Conservation (phyloP, 139 green algal genomes). For the Chlorella sp. region DNA sequence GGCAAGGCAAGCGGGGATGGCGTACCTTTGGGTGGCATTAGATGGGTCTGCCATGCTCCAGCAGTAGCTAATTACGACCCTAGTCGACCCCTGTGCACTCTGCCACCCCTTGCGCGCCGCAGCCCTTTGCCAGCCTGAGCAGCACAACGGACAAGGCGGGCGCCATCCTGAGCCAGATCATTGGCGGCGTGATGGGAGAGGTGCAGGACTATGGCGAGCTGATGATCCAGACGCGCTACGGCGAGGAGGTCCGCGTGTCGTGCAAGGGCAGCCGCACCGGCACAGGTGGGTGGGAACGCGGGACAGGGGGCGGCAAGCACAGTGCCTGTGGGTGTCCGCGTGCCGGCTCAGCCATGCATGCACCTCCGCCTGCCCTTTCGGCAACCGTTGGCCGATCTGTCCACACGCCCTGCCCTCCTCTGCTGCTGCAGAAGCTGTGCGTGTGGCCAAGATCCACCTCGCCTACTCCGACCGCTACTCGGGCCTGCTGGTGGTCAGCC, state of each 20-base stretch:
- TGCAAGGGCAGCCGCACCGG: not conserved
- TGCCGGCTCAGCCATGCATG: no score
- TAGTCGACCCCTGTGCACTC: not conserved
- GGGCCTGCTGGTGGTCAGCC: constrained; percentile 1
- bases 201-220: not conserved
- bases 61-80: not conserved
- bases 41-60: not conserved
- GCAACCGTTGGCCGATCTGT: no score
- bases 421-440: not conserved
- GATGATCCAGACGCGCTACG: not conserved
- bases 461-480: not conserved
- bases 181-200: not conserved
- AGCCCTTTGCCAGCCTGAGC: not conserved
- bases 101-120: not conserved
- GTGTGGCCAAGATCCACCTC: not conserved
- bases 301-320: no score
- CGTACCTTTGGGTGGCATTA: no score
- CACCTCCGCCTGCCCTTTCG: no score
- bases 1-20: constrained; percentile 22
- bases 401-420: not conserved
- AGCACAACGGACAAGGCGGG: not conserved
- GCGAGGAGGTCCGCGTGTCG: not conserved
- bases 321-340: no score
- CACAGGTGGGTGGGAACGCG: not conserved
- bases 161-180: not conserved